Evolutionary conservation across 441 rosid genomes (phyloP), one percentile per base, ranked within the genome.

Genomic region (Gossypium schwendimanii): DNA sequence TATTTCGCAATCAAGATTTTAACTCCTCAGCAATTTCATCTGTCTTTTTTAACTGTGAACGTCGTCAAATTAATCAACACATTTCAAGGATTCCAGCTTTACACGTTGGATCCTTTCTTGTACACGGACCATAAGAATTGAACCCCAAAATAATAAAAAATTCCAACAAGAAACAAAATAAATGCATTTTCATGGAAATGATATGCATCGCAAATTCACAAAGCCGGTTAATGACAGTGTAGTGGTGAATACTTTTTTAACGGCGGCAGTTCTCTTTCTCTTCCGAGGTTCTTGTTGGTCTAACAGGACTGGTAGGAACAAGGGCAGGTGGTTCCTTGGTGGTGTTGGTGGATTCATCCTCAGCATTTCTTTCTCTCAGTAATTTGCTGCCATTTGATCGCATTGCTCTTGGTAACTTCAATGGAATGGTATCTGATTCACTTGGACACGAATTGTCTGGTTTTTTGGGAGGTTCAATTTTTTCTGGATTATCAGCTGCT

Each of bases 341-440:
- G 24, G 14, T 88, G 61, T 80, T 83, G 39, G 66, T 73, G 6
- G 81, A 52, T 63, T 81, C 84, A 10, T 84, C 83, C 24, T 87
- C 96, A n/a, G 86, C 80, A 79, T 94, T 94, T 84, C 93, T 86
- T 68, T 94, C 99, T 81, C 89, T 85, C 81, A 94, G 84, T 71
- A 88, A 77, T 73, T 84, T 83, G 76, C 80, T 82, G 70, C 88
- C 81, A 15, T 82, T 89, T 53, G 91, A 78, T 57, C 87, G 78
- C 93, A 90, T 90, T 11, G 94, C 92, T 78, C 96, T 87, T 0
- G 99, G 99, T 62, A 91, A 75, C 89, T 87, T 94, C 83, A 86
- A 76, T 33, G 86, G 89, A 26, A 81, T 75, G 26, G 80, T 75
- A 47, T 76, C 87, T 3, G 81, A 78, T 60, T 82, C 80, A 31